Evolutionary conservation across 2,329 filamentous ascomycete genomes (phyloP).

Genomic region (Aspergillus fischeri): DNA sequence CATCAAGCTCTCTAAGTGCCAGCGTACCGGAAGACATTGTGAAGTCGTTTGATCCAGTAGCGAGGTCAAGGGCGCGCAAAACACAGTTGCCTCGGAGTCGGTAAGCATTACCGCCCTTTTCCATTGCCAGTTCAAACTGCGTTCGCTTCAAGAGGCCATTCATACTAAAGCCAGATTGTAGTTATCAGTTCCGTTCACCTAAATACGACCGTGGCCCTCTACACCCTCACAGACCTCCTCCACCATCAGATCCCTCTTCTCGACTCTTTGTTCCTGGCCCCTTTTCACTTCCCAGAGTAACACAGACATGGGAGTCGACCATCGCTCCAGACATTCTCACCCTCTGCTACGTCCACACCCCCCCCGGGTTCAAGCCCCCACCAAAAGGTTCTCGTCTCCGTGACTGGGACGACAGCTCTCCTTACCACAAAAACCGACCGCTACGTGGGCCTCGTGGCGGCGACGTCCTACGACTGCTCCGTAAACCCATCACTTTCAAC

Average conservation of each 20-base stretch:
- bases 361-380: slow-evolving; percentile 66
- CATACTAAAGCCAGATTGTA: slow-evolving; percentile 35
- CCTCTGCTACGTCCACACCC: slow-evolving; percentile 79
- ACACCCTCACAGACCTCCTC: slow-evolving; percentile 88
- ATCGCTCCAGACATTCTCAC: slow-evolving; percentile 84
- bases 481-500: slow-evolving; percentile 65
- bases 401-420: slow-evolving; percentile 82
- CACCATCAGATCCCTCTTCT: slow-evolving; percentile 78
- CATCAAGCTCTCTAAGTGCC: slow-evolving; percentile 42
- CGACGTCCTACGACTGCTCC: slow-evolving; percentile 50
- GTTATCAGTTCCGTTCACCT: slow-evolving; percentile 92
- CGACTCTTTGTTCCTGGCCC: slow-evolving; percentile 86
- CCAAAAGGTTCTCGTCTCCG: slow-evolving; percentile 65
- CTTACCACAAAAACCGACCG: slow-evolving; percentile 89
- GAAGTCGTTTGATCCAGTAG: slow-evolving; percentile 49
- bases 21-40: slow-evolving; percentile 37
- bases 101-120: slow-evolving; percentile 32
- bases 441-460: slow-evolving; percentile 79
- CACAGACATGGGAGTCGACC: slow-evolving; percentile 85
- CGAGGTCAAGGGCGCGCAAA: slow-evolving; percentile 43
- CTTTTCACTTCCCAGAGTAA: slow-evolving; percentile 79
- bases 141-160: slow-evolving; percentile 1
- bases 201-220: slow-evolving; percentile 93
- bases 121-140: not conserved
- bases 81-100: slow-evolving; percentile 50